Conservation (phyloP, 345 rosid species). For the Eucalyptus fibrosa region DNA sequence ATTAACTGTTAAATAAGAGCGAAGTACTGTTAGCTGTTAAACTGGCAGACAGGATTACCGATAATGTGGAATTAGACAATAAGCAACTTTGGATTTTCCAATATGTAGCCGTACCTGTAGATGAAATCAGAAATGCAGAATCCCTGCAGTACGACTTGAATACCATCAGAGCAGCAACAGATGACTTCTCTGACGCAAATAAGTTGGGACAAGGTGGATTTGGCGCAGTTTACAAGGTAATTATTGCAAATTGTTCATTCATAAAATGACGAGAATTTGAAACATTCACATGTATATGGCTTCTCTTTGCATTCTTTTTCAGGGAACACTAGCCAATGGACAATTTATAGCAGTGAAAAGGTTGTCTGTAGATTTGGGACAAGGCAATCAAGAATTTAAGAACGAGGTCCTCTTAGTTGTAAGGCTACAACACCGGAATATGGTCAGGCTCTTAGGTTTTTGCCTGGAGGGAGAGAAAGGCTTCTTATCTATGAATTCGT, state of each 20-base stretch:
- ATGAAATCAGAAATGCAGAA: neutral
- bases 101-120: neutral
- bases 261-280: neutral
- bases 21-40: neutral
- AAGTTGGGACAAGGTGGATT: slow-evolving; percentile 5
- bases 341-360: neutral
- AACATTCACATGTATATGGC: neutral
- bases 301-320: neutral
- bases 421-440: neutral
- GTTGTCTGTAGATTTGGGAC: neutral
- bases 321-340: neutral
- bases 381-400: neutral
- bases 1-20: neutral
- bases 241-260: neutral
- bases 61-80: neutral
- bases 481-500: too few relatives aligned
- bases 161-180: slow-evolving; percentile 6
- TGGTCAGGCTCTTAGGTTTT: neutral
- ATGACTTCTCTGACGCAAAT: slow-evolving; percentile 1
- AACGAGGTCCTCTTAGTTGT: neutral
- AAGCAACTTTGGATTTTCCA: neutral
- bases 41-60: neutral
- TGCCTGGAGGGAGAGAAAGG: neutral
- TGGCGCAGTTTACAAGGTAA: neutral
- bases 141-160: neutral